Evolutionary conservation across 2,329 filamentous ascomycete genomes (phyloP), one percentile per base, ranked within the genome.

Genomic region (Ciborinia camelliae): DNA sequence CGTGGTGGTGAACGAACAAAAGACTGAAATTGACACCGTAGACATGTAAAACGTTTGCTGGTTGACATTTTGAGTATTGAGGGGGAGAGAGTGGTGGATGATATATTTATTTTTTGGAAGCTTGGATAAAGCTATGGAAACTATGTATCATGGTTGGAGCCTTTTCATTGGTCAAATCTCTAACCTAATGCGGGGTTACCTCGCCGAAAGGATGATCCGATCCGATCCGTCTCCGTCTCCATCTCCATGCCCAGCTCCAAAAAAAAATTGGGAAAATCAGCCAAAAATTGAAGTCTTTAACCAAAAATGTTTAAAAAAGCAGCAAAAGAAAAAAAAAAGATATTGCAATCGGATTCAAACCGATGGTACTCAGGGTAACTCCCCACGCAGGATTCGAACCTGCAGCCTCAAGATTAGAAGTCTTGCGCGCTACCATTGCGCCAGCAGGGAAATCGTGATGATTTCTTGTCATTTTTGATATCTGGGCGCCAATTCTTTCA

Each of bases 401-500:
- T 47, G 8, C 30, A 59, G 55, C 55, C 55, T 59, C 41, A 59
- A 59, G 53, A 57, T 55, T 58, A 58, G 55, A 58, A 58, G 55
- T 58, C 55, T 47, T 58, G 41, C 55, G 55, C 55, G 55, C 55
- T 58, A 58, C 55, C 55, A 59, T 59, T 59, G 55, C 55, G 55
- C 55, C 55, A 59, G 55, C 55, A 59, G 55, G 55, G 55, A 59
- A 47, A 59, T 59, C 55, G 12, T 37, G 0, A 2, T 3, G 54
- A 45, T 57, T 32, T 23, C 1, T 23, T 32, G 10, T 30, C 28
- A 45, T 3, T 7, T 45, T 58, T 58, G 41, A 1, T 0, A 5
- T 0, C 0, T 0, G 0, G 0, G 0, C 0, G 0, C 3, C 3
- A 8, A 7, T 43, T 9, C 23, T 0, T 9, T 23, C 12, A 12